Evolutionary conservation across 164 flowering plant genomes (phyloP), one percentile per base, ranked within the genome.

Genomic region (Vitis vinifera): DNA sequence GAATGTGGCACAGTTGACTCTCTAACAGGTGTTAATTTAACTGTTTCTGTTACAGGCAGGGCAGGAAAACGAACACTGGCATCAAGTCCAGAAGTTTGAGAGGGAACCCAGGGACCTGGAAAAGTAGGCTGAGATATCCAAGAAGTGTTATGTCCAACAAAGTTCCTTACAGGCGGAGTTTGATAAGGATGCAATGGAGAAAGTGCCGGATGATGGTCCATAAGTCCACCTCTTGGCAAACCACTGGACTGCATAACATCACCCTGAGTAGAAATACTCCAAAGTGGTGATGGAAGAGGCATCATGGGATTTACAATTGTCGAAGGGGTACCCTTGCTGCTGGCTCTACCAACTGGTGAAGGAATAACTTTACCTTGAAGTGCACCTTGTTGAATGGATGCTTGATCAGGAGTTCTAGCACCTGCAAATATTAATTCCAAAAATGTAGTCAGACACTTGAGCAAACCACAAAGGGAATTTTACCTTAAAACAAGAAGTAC

Each of bases 251-350:
- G 88, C 66, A 84, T 59, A 15, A 76, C 77, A 71, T 91, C 90
- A 71, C 68, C 68, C 9, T 97, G 86, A 1, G 89, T 82, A 63
- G 93, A 61, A 44, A 87, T 53, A 76, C 75, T 93, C 99, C 97
- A 93, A 55, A 88, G 68, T 9, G 99, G 98, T n/a, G 97, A 91
- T 12, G 98, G 87, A 47, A 83, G 78, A 19, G 95, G 87, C 3
- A 84, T 71, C 58, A 80, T 65, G 2, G 96, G 85, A 77, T 72
- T 85, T 44, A 75, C 53, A 57, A 72, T 51, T 17, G 88, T 52
- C 30, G 83, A 68, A 69, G 87, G 84, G 63, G 77, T 66, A 56
- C 75, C 76, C 80, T 85, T 90, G 82, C 74, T 82, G 76, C 82
- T 81, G 50, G 78, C 75, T 77, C 86, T 81, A 60, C 83, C 82